Conservation (phyloP, 345 rosid genomes). For the Schrenkiella parvula region DNA sequence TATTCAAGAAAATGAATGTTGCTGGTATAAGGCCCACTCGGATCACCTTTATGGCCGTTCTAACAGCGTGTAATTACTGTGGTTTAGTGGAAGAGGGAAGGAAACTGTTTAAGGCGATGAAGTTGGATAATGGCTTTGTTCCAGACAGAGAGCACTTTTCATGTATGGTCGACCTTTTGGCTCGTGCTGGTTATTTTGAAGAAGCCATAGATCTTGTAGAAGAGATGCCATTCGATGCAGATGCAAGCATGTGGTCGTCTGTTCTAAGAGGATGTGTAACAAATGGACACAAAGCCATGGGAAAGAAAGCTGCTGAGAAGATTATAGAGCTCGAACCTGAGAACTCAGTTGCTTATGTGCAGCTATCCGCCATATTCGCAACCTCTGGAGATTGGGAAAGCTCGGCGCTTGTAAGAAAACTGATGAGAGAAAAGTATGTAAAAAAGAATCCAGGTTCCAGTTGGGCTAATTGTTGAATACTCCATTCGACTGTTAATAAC, state of each 20-base stretch:
- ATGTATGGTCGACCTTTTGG: constrained; percentile 76
- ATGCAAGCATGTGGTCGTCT: constrained; percentile 71
- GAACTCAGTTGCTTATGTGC: constrained; percentile 70
- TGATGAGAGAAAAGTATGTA: constrained; percentile 19
- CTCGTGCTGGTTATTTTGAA: constrained; percentile 67
- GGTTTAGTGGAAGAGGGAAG: constrained; percentile 74
- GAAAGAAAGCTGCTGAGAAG: constrained; percentile 59
- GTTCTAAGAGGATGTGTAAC: constrained; percentile 73
- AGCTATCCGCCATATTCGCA: constrained; percentile 63
- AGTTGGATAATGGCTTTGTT: constrained; percentile 44
- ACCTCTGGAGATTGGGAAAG: constrained; percentile 77
- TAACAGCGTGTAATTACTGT: constrained; percentile 80
- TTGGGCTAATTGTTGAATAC: constrained; percentile 25
- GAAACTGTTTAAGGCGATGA: constrained; percentile 61
- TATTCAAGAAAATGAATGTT: constrained; percentile 68
- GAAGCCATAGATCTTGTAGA: constrained; percentile 59
- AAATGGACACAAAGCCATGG: constrained; percentile 59
- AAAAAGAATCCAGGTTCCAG: constrained; percentile 26
- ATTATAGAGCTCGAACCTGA: constrained; percentile 79
- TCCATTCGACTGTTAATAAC: not conserved
- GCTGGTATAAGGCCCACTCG: constrained; percentile 48
- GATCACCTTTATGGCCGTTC: constrained; percentile 57
- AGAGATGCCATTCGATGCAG: constrained; percentile 57
- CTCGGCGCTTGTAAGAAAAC: constrained; percentile 48
- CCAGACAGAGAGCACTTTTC: constrained; percentile 74